Base-by-base conservation (phyloP, 2,329 filamentous ascomycete genomes). In the Stagonosporopsis rhizophila region DNA sequence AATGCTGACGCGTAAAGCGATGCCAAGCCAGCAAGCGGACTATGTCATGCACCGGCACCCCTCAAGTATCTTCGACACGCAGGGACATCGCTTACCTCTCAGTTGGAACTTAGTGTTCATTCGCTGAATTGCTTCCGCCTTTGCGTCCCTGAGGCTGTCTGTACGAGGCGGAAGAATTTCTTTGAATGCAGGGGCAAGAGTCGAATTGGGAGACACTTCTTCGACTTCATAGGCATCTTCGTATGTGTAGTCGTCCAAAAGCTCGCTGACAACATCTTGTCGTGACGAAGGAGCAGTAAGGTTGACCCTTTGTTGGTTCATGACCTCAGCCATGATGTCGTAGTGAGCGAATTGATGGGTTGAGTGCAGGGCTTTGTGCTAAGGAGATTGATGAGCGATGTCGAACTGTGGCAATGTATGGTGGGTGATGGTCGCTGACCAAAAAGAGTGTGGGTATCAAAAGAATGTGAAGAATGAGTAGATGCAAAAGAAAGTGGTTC, bases 181-280 rank as follows among this genome's bases (percentile, higher is more conserved):
- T 30, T 74, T 74, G 27, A 67, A 50, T 14, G 66, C 51, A n/a
- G 65, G 60, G 44, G 64, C 58, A 65, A 25, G 70, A 70, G 47
- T 59, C 57, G 65, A 70, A 15, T 47, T 22, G 19, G 37, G 47
- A 32, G 53, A 52, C 20, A 44, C 19, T 23, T 56, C 58, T 34
- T 68, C 63, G 47, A 57, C 64, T 20, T 53, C 64, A 48, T 74
- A 74, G 4, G 66, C 69, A 6, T 55, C 46, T 9, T 52, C 49
- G 42, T 60, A 72, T 20, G 69, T 71, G 61, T 77, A 77, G n/a
- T 71, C 73, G 56, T 72, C 73, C 39, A 77, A 61, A 38, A 77
- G 62, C 51, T 71, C 69, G 67, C 73, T 76, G 60, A 77, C 65
- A 25, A 77, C 62, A 53, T 77, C 75, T 52, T 75, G 72, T 60